Conservation (phyloP, 331 rosid genomes). For the Cydonia oblonga region DNA sequence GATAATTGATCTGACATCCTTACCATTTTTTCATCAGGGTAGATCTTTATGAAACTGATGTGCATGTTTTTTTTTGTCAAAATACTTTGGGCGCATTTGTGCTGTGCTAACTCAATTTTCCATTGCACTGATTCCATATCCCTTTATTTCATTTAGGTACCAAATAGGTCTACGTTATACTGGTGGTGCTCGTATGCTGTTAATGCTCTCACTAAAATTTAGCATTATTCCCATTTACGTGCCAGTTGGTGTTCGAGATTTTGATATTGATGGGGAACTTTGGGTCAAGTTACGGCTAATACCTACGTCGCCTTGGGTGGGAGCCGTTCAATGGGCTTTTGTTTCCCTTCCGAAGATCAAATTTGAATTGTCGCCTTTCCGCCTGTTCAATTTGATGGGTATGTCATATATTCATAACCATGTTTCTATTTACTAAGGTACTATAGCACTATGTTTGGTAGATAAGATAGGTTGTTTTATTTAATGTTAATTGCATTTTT, state of each 20-base stretch:
- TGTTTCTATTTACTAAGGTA: background rate
- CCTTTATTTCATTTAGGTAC: slow-evolving; percentile 49
- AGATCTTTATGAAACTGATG: background rate
- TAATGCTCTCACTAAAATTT: slow-evolving; percentile 85
- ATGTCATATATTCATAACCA: slow-evolving; percentile 17
- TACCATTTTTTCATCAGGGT: background rate
- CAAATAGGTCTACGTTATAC: slow-evolving; percentile 95
- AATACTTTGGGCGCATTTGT: too few relatives aligned
- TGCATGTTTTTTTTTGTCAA: background rate
- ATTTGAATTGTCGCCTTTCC: slow-evolving; percentile 88
- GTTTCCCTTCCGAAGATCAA: slow-evolving; percentile 98
- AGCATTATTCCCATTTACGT: slow-evolving; percentile 78
- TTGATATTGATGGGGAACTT: slow-evolving; percentile 96
- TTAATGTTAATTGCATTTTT: background rate
- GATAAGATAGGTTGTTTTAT: background rate
- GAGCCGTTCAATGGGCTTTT: slow-evolving; percentile 97
- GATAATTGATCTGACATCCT: background rate
- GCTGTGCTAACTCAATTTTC: background rate
- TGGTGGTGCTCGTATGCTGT: slow-evolving; percentile 93
- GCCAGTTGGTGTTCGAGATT: slow-evolving; percentile 93
- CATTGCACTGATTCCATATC: slow-evolving; percentile 7
- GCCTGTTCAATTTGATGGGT: slow-evolving; percentile 96
- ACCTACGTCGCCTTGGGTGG: slow-evolving; percentile 92
- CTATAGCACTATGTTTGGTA: background rate
- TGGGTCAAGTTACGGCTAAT: slow-evolving; percentile 89